Conservation (phyloP, 2,329 filamentous ascomycete species). For the Diaporthe amygdali region DNA sequence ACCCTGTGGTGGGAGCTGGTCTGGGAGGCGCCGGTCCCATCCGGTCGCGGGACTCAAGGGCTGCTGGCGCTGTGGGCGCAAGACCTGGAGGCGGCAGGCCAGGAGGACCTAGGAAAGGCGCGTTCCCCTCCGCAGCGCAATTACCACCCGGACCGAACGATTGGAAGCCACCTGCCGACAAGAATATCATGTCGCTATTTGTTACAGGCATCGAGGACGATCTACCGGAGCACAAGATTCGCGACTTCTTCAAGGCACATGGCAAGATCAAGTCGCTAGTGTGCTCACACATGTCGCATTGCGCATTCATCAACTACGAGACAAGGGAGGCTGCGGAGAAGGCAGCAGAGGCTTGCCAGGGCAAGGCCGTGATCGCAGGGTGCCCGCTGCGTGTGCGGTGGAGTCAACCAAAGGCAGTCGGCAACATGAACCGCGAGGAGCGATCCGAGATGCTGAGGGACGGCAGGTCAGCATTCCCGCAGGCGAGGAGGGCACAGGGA, state of each 20-base stretch:
- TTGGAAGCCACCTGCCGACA: conserved; percentile 82
- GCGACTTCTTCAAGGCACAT: conserved; percentile 86
- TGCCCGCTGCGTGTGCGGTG: conserved; percentile 90
- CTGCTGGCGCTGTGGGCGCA: conserved; percentile 55
- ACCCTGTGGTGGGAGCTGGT: conserved; percentile 58
- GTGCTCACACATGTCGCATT: conserved; percentile 96
- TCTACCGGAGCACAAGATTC: conserved; percentile 87
- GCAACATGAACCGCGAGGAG: conserved; percentile 88
- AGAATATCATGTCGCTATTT: conserved; percentile 90
- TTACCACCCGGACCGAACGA: conserved; percentile 83
- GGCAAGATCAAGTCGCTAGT: conserved; percentile 92
- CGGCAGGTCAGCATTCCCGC: conserved; percentile 66
- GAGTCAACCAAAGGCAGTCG: conserved; percentile 90
- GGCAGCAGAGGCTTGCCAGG: conserved; percentile 84
- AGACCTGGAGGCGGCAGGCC: conserved; percentile 43
- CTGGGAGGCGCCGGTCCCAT: conserved; percentile 75
- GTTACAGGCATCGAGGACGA: conserved; percentile 96
- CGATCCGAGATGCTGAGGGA: conserved; percentile 81
- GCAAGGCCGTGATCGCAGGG: conserved; percentile 86
- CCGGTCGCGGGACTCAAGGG: conserved; percentile 71
- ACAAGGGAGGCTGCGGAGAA: conserved; percentile 83
- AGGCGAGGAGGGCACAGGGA: conserved; percentile 45
- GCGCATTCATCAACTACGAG: conserved; percentile 94
- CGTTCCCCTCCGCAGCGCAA: conserved; percentile 74
- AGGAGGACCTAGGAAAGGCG: conserved; percentile 54